These are phyloP conservation scores for Nitzschia sp. DNA, from an alignment of 108 stramenopile species.

Conservation along the genomic window DNA sequence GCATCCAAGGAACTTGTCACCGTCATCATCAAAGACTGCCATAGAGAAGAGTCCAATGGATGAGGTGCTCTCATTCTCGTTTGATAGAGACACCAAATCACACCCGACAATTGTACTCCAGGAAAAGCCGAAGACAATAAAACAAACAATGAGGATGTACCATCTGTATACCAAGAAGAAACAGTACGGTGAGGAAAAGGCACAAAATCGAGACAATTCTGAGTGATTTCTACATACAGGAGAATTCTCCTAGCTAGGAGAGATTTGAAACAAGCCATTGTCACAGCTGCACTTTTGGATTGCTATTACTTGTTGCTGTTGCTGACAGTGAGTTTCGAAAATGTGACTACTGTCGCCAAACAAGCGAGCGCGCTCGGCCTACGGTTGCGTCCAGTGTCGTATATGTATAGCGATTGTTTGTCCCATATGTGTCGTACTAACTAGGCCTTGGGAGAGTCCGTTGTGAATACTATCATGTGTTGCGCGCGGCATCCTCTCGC, in stretches of 20 bases:
- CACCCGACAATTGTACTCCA: slow-evolving; percentile 27
- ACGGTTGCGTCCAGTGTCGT: too few relatives aligned
- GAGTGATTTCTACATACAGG: slow-evolving; percentile 23
- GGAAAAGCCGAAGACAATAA: slow-evolving; percentile 28
- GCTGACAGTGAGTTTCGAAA: too few relatives aligned
- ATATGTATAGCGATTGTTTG: too few relatives aligned
- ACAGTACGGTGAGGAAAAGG: neutral
- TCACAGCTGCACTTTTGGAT: neutral
- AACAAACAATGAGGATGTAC: slow-evolving; percentile 37
- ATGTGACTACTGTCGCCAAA: too few relatives aligned
- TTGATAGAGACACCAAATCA: slow-evolving; percentile 7
- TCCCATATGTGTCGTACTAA: too few relatives aligned
- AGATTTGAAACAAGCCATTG: slow-evolving; percentile 33
- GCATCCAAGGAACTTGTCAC: slow-evolving; percentile 26
- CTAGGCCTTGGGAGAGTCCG: too few relatives aligned
- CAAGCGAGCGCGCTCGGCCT: too few relatives aligned
- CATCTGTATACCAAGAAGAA: slow-evolving; percentile 14
- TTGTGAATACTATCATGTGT: too few relatives aligned
- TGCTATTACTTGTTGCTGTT: too few relatives aligned
- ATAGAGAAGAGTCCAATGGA: slow-evolving; percentile 23
- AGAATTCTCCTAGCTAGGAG: slow-evolving; percentile 23
- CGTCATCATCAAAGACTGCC: slow-evolving; percentile 23
- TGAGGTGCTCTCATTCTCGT: neutral
- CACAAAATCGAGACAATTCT: neutral
- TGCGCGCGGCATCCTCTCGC: too few relatives aligned